These are phyloP conservation scores for Leccinum griseonigrum DNA, from an alignment of 1,284 basidiomycete species.

Conservation along the genomic window DNA sequence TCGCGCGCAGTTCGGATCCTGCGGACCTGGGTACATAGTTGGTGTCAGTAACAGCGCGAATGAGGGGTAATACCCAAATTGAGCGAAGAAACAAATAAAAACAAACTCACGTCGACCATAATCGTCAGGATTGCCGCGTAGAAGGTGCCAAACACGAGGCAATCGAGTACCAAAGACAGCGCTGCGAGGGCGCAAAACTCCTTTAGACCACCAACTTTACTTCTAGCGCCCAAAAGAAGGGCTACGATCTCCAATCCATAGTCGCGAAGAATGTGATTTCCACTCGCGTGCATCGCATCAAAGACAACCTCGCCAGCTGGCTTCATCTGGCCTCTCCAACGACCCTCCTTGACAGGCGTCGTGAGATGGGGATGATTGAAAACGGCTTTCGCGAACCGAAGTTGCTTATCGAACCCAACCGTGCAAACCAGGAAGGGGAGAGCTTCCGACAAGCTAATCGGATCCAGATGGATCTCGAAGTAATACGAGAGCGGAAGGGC, in stretches of 20 bases:
- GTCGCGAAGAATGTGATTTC: conserved; percentile 85
- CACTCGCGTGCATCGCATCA: conserved; percentile 78
- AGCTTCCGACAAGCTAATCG: conserved; percentile 91
- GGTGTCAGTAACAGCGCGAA: background rate
- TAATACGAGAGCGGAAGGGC: conserved; percentile 84
- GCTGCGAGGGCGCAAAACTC: conserved; percentile 97
- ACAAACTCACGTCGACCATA: conserved; percentile 82
- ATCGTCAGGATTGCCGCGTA: conserved; percentile 86
- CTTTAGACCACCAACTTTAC: conserved; percentile 84
- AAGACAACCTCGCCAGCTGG: conserved; percentile 84
- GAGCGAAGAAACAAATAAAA: conserved; percentile 13
- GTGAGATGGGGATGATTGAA: conserved; percentile 82
- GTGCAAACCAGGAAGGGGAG: conserved; percentile 98
- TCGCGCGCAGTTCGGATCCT: conserved; percentile 48
- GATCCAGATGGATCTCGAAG: conserved; percentile 87
- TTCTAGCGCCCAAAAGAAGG: conserved; percentile 87
- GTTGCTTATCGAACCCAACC: conserved; percentile 97
- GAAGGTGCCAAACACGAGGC: conserved; percentile 87
- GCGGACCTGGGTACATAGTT: conserved; percentile 45
- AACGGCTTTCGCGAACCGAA: conserved; percentile 87
- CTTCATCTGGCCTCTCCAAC: conserved; percentile 52
- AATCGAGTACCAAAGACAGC: conserved; percentile 83
- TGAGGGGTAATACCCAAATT: background rate
- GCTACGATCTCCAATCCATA: conserved; percentile 93
- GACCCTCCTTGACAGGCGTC: conserved; percentile 47